A percentile compares a stretch with the other conserved stretches of the same genome.
These are phyloP conservation scores for Phytophthora vignae DNA, from an alignment of 352 stramenopile genomes.

Conservation along the genomic window DNA sequence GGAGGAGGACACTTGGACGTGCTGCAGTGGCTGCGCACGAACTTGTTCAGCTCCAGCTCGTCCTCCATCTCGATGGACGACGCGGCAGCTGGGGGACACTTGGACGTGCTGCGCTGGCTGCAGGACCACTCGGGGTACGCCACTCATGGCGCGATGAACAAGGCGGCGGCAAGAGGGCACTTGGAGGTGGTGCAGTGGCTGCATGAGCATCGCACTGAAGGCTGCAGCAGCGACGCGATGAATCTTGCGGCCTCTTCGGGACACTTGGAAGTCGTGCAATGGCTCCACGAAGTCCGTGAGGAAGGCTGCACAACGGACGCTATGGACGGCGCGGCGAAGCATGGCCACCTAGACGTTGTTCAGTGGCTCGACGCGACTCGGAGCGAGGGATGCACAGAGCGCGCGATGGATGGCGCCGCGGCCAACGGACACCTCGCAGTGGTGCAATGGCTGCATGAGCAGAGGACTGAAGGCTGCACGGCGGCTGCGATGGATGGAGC, in stretches of 20 bases:
- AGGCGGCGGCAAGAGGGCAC: constrained; percentile 55
- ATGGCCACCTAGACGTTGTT: constrained; percentile 28
- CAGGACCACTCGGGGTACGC: constrained; percentile 43
- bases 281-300: constrained; percentile 23
- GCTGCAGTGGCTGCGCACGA: constrained; percentile 41
- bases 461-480: constrained; percentile 27
- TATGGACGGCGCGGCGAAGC: constrained; percentile 32
- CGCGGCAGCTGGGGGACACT: constrained; percentile 32
- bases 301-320: constrained; percentile 33
- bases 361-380: constrained; percentile 33
- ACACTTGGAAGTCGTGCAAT: constrained; percentile 31
- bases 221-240: constrained; percentile 32
- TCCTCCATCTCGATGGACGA: constrained; percentile 43
- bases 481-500: constrained; percentile 33
- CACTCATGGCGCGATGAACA: constrained; percentile 58
- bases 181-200: constrained; percentile 51
- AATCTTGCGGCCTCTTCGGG: constrained; percentile 27
- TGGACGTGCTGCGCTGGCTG: constrained; percentile 38
- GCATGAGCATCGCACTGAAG: constrained; percentile 26
- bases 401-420: constrained; percentile 38
- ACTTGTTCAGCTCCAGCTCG: constrained; percentile 45
- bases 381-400: constrained; percentile 31
- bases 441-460: constrained; percentile 24
- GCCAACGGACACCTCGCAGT: constrained; percentile 30
- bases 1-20: constrained; percentile 41